Evolutionary conservation across 1,284 basidiomycete species (phyloP), one percentile per base, ranked within the genome.

Genomic region (Boletus smithii): DNA sequence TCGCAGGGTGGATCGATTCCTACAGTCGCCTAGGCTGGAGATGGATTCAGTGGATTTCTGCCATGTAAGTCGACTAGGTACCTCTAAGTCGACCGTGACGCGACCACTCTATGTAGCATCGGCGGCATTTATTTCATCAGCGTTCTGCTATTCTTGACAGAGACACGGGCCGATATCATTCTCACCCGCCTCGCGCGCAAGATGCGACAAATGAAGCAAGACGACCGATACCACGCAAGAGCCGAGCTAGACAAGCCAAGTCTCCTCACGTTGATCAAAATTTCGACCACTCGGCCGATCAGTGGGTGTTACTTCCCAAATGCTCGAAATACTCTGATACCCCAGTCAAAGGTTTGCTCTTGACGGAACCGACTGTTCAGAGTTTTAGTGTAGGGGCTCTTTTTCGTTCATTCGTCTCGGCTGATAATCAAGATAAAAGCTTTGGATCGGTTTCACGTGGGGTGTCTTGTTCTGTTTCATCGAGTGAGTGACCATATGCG

Each of bases 1-100:
- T 73, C 18, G 73, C 77, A 8, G 78, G 76, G 2, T 84, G 75
- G 73, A 77, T 83, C 10, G 81, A 80, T 55, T 71, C 75, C 27
- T 71, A 76, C 45, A 50, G 61, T 0, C 62, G 66, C 9, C 57
- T 85, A 7, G 68, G 71, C 36, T 87, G 84, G 83, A 69, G 83
- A 13, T 85, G 83, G 82, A 82, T 85, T 17, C 78, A 83, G 59
- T 84, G 81, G 80, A 72, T 86, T n/a, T 74, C 77, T 52, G 65
- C 75, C 47, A 79, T 77, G 73, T 75, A 35, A 49, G 73, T 38
- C 41, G 16, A 27, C 16, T 3, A 13, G 3, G 8, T 29, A 5
- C 10, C 14, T 37, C 32, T 17, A 1, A n/a, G 7, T 29, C 7
- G 20, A 39, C 18, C 7, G 3, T 37, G 42, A 44, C 8, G 10